Conservation (phyloP, 441 rosid genomes). For the Erodium moschatum region DNA sequence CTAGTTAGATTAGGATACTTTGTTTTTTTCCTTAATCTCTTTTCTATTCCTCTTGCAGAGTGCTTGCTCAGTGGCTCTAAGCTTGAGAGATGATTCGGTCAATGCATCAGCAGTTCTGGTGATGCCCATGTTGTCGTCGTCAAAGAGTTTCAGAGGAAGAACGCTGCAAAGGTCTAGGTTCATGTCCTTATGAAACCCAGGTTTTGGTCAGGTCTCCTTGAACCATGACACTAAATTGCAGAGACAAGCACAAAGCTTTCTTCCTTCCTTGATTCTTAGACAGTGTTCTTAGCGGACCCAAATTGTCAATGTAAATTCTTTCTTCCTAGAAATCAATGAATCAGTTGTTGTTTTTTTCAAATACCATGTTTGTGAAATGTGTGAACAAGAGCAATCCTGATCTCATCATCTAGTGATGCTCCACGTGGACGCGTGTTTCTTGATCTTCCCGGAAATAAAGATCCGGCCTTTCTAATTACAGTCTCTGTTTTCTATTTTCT, state of each 20-base stretch:
- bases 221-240: conserved; percentile 38
- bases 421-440: neutral
- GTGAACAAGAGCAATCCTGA: neutral
- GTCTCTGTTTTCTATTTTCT: neutral
- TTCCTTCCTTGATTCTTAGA: conserved; percentile 32
- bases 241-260: conserved; percentile 33
- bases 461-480: neutral
- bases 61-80: conserved; percentile 57
- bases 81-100: conserved; percentile 84
- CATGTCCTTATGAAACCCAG: conserved; percentile 53
- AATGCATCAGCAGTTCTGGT: conserved; percentile 87
- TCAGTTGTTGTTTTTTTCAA: neutral
- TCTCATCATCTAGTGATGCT: neutral
- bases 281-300: neutral
- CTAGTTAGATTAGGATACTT: neutral
- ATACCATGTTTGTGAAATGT: neutral
- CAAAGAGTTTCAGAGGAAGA: conserved; percentile 78
- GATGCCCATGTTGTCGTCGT: conserved; percentile 95
- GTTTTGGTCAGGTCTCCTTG: conserved; percentile 57
- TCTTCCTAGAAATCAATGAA: neutral
- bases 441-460: neutral
- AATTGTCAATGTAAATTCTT: neutral
- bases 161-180: conserved; percentile 54
- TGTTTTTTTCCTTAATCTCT: too few species aligned
- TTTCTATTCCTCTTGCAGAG: conserved; percentile 35